Conservation (phyloP, 768 basidiomycete genomes). For the Phylloporus sp. region DNA sequence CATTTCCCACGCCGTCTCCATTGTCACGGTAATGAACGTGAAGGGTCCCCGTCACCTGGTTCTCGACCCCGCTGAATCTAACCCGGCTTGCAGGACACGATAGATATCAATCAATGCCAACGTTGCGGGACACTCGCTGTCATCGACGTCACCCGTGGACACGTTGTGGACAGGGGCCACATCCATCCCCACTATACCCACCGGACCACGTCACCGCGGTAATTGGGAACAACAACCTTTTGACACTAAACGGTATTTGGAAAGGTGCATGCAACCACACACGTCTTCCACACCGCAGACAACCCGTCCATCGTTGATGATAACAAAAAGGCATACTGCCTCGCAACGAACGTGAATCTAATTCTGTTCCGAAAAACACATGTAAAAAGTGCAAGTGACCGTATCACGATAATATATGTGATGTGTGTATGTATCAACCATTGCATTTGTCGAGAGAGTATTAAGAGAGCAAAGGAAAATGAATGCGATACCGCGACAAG, state of each 20-base stretch:
- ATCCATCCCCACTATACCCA: conserved; percentile 23
- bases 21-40: conserved; percentile 22
- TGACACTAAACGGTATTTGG: not conserved
- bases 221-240: conserved; percentile 14
- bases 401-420: conserved; percentile 5
- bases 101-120: not conserved
- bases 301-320: too few relatives aligned
- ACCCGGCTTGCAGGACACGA: not conserved
- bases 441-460: conserved; percentile 12
- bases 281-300: not conserved
- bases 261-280: conserved; percentile 1
- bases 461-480: conserved; percentile 12
- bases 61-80: not conserved
- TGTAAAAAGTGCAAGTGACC: not conserved
- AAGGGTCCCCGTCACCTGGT: not conserved
- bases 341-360: conserved; percentile 4
- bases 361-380: not conserved
- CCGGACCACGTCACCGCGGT: conserved; percentile 16
- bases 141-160: conserved; percentile 8
- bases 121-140: not conserved
- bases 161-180: conserved; percentile 1
- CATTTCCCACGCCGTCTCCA: conserved; percentile 18
- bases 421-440: conserved; percentile 19
- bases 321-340: too few relatives aligned
- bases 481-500: conserved; percentile 18